A percentile compares a stretch with the other conserved stretches of the same genome.
Evolutionary conservation across 345 rosid species (phyloP).

Genomic region (Salix purpurea): DNA sequence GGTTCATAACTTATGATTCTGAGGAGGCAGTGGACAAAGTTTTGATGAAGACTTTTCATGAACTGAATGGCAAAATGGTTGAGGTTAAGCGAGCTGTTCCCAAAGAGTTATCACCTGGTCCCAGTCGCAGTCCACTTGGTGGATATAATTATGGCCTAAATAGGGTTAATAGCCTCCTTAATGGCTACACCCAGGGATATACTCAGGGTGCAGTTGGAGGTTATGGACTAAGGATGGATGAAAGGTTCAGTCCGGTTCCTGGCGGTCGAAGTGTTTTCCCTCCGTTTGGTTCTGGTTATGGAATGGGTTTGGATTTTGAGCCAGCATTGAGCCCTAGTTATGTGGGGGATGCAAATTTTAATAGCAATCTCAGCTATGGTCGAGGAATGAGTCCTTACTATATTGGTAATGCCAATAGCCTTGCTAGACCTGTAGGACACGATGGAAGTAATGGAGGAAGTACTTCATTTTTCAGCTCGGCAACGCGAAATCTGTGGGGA

Average conservation of each 20-base stretch:
- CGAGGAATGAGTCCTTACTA: conserved; percentile 64
- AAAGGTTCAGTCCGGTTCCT: conserved; percentile 53
- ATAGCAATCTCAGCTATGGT: conserved; percentile 48
- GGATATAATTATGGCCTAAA: conserved; percentile 60
- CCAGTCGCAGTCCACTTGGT: conserved; percentile 62
- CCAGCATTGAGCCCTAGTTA: conserved; percentile 45
- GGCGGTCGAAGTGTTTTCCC: conserved; percentile 61
- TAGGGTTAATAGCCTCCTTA: conserved; percentile 56
- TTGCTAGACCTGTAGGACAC: conserved; percentile 47
- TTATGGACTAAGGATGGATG: conserved; percentile 63
- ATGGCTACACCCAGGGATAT: conserved; percentile 63
- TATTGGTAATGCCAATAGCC: conserved; percentile 53
- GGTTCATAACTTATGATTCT: conserved; percentile 70
- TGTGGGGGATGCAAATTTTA: conserved; percentile 51
- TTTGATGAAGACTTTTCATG: conserved; percentile 63
- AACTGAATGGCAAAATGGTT: conserved; percentile 74
- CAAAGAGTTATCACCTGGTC: conserved; percentile 73
- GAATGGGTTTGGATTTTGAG: conserved; percentile 60
- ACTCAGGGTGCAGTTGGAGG: conserved; percentile 55
- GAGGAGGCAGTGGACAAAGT: conserved; percentile 74
- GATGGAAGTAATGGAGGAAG: conserved; percentile 66
- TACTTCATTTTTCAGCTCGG: conserved; percentile 67
- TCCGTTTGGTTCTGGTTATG: conserved; percentile 57
- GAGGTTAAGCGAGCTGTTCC: conserved; percentile 82
- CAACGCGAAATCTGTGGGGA: conserved; percentile 64